Conservation (phyloP, 78 protist species). For the Dictyostelium intermedium region DNA sequence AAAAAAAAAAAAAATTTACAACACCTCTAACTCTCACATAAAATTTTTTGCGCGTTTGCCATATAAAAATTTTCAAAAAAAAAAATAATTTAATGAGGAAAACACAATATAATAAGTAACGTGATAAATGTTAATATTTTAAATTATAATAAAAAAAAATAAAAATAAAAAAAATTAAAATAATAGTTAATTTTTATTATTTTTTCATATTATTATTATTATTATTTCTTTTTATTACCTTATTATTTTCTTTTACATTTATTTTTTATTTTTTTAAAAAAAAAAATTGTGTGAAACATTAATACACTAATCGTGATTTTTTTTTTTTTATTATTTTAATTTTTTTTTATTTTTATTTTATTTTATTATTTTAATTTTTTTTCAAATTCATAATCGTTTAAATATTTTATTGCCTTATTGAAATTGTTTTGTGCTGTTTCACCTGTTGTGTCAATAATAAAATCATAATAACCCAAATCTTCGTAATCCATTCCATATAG, state of each 20-base stretch:
- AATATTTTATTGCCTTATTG: constrained; percentile 1
- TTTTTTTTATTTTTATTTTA: not conserved
- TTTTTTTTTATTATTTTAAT: not conserved
- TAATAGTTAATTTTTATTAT: too few species aligned
- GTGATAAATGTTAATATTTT: not conserved
- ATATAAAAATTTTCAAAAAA: not conserved
- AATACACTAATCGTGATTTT: not conserved
- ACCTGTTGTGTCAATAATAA: constrained; percentile 34
- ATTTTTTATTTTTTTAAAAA: too few species aligned
- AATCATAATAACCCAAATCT: constrained; percentile 29
- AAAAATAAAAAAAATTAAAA: too few species aligned
- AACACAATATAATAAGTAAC: not conserved
- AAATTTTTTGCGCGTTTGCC: not conserved
- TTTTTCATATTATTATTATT: too few species aligned
- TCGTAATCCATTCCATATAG: constrained; percentile 59
- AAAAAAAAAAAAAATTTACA: not conserved
- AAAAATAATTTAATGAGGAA: not conserved
- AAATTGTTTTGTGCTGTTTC: constrained; percentile 22
- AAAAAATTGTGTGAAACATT: too few species aligned
- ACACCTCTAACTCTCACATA: not conserved
- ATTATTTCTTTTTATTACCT: too few species aligned
- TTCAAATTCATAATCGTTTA: not conserved
- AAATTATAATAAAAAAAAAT: too few species aligned
- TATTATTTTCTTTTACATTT: too few species aligned
- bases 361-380: not conserved